Percentiles rank a stretch among this genome's conserved stretches.
Conservation (phyloP, 176 grass and related monocot species). For the Musa schizocarpa region DNA sequence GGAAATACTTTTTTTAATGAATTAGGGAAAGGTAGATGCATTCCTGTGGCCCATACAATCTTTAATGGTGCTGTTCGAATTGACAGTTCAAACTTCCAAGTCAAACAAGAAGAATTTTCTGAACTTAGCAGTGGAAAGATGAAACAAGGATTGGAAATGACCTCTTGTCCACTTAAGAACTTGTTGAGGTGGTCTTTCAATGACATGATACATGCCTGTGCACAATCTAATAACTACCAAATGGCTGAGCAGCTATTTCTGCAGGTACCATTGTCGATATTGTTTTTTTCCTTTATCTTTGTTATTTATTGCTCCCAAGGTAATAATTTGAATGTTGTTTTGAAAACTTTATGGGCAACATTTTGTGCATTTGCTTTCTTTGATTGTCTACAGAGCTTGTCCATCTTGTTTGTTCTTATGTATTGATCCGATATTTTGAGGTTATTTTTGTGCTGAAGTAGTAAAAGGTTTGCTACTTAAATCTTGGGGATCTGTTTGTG, state of each 20-base stretch:
- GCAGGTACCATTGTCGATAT: constrained; percentile 42
- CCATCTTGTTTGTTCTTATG: not conserved
- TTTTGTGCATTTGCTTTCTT: too few species aligned
- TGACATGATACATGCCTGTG: constrained; percentile 63
- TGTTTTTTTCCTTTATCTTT: not conserved
- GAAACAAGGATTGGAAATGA: constrained; percentile 18
- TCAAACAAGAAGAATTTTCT: constrained; percentile 3
- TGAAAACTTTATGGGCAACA: not conserved
- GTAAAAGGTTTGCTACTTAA: not conserved
- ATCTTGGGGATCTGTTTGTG: not conserved
- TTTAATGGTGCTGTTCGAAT: constrained; percentile 25
- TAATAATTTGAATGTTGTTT: not conserved
- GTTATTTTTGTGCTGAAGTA: not conserved
- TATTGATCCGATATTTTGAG: not conserved
- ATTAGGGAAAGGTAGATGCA: not conserved
- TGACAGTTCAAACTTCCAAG: not conserved
- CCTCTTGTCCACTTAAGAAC: constrained; percentile 30
- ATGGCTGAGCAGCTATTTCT: constrained; percentile 72
- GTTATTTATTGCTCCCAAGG: not conserved
- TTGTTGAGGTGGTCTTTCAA: constrained; percentile 74
- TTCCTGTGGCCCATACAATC: not conserved
- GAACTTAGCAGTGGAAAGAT: constrained; percentile 23
- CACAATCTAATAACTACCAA: constrained; percentile 25
- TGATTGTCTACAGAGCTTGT: too few species aligned
- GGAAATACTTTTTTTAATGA: not conserved